Evolutionary conservation across 106 monocot genomes (phyloP).

Genomic region (Alisma plantagoaquatica): DNA sequence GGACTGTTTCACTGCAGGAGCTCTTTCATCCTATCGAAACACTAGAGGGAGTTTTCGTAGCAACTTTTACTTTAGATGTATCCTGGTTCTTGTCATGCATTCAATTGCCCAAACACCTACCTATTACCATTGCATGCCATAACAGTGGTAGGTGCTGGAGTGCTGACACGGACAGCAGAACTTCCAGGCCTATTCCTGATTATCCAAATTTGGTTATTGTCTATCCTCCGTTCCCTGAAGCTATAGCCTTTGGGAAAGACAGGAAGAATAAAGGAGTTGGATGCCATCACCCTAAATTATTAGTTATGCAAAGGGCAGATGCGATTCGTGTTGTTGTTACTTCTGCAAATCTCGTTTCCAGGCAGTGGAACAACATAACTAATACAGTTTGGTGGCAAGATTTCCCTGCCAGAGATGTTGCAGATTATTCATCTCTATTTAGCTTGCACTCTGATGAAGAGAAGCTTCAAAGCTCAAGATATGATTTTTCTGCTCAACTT

Average conservation of each 20-base stretch:
- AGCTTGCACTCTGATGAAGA: neutral
- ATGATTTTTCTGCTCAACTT: slow-evolving; percentile 72
- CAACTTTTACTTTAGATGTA: slow-evolving; percentile 79
- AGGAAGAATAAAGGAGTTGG: slow-evolving; percentile 62
- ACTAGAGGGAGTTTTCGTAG: slow-evolving; percentile 54
- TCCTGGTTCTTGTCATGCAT: slow-evolving; percentile 75
- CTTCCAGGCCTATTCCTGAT: slow-evolving; percentile 33
- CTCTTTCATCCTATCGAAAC: slow-evolving; percentile 59
- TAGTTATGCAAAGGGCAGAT: slow-evolving; percentile 69
- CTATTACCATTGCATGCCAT: slow-evolving; percentile 71
- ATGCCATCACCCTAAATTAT: slow-evolving; percentile 83
- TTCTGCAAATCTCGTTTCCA: slow-evolving; percentile 76
- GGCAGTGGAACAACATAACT: slow-evolving; percentile 79
- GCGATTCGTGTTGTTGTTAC: slow-evolving; percentile 61
- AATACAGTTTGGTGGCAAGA: slow-evolving; percentile 95
- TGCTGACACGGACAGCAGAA: slow-evolving; percentile 35
- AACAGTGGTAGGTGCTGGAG: slow-evolving; percentile 58
- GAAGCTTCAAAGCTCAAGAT: slow-evolving; percentile 18
- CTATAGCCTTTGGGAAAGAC: slow-evolving; percentile 81
- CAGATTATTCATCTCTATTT: slow-evolving; percentile 50
- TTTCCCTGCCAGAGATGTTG: slow-evolving; percentile 45
- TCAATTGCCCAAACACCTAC: slow-evolving; percentile 44
- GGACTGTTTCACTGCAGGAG: slow-evolving; percentile 47
- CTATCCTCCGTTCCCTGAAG: slow-evolving; percentile 71
- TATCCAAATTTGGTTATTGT: slow-evolving; percentile 69